A percentile compares a stretch with the other conserved stretches of the same genome.
Evolutionary conservation across 352 stramenopile species (phyloP).

Genomic region (Globisporangium apiculatum): DNA sequence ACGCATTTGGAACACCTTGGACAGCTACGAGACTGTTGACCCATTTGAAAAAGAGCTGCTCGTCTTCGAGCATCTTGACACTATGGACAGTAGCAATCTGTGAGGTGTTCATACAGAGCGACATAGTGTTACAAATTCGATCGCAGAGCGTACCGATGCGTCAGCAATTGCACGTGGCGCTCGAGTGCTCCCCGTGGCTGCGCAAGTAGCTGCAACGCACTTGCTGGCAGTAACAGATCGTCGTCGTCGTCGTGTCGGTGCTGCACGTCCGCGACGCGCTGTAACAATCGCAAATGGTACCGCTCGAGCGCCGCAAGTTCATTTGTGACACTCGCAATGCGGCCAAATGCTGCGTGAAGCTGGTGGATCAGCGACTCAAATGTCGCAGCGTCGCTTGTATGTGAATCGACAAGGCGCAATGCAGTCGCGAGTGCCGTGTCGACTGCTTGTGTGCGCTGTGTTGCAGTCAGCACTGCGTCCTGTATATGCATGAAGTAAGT

Average conservation of each 20-base stretch:
- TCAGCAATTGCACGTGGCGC: constrained; percentile 33
- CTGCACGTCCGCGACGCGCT: constrained; percentile 25
- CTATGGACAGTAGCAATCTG: constrained; percentile 10
- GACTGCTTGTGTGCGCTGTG: constrained; percentile 1
- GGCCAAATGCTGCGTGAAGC: constrained; percentile 34
- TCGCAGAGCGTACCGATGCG: constrained; percentile 21
- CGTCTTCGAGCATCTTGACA: constrained; percentile 49
- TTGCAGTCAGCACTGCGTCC: constrained; percentile 6
- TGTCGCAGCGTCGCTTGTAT: background rate
- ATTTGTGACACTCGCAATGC: constrained; percentile 30
- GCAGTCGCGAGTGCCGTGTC: constrained; percentile 6
- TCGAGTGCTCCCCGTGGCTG: constrained; percentile 19
- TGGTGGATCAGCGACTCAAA: constrained; percentile 29
- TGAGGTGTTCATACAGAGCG: background rate
- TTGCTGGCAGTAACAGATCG: constrained; percentile 19
- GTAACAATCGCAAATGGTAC: constrained; percentile 36
- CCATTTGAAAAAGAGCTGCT: constrained; percentile 69
- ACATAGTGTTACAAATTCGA: too few relatives aligned
- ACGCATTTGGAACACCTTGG: too few relatives aligned
- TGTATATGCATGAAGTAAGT: background rate
- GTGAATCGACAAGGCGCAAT: background rate
- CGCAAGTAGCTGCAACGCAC: constrained; percentile 33
- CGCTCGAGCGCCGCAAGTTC: constrained; percentile 25
- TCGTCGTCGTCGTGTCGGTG: constrained; percentile 17
- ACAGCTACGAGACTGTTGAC: constrained; percentile 39